These are phyloP conservation scores for Phylloboletellus chloephorus DNA, from an alignment of 1,284 basidiomycete species.

Conservation along the genomic window DNA sequence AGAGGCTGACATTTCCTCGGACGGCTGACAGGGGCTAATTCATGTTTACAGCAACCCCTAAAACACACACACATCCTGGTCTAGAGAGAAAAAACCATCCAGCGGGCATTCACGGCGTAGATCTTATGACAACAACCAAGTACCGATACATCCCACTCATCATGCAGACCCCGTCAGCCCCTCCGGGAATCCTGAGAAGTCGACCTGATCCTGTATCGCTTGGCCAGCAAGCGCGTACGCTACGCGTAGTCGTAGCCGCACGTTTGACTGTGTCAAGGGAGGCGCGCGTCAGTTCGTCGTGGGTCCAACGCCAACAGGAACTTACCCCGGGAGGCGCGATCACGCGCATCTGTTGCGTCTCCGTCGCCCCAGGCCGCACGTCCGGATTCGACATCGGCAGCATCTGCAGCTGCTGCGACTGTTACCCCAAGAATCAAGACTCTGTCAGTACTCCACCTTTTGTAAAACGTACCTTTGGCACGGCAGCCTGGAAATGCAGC, in stretches of 20 bases:
- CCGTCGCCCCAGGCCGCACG: constrained; percentile 71
- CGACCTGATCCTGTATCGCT: constrained; percentile 85
- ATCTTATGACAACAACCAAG: constrained; percentile 17
- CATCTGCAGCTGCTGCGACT: constrained; percentile 99
- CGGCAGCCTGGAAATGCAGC: constrained; percentile 95
- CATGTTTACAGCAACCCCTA: constrained; percentile 6
- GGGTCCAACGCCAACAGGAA: constrained; percentile 17
- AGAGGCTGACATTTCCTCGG: constrained; percentile 19
- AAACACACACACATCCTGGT: background rate
- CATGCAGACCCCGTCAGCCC: constrained; percentile 55
- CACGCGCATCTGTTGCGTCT: constrained; percentile 95
- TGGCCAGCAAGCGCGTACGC: constrained; percentile 68
- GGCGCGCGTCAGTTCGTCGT: constrained; percentile 6
- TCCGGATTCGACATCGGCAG: constrained; percentile 89
- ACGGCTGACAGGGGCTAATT: constrained; percentile 24
- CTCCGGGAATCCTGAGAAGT: constrained; percentile 87
- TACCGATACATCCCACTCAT: constrained; percentile 2
- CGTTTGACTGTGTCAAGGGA: constrained; percentile 51
- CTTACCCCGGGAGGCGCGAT: constrained; percentile 83
- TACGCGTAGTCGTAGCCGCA: constrained; percentile 85
- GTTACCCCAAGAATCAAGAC: constrained; percentile 6
- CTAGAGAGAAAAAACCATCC: constrained; percentile 4
- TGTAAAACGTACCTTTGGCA: constrained; percentile 75
- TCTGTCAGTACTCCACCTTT: background rate
- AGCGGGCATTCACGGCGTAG: constrained; percentile 15